Conservation (phyloP, 2,329 filamentous ascomycete species). For the Aureobasidium musti region DNA sequence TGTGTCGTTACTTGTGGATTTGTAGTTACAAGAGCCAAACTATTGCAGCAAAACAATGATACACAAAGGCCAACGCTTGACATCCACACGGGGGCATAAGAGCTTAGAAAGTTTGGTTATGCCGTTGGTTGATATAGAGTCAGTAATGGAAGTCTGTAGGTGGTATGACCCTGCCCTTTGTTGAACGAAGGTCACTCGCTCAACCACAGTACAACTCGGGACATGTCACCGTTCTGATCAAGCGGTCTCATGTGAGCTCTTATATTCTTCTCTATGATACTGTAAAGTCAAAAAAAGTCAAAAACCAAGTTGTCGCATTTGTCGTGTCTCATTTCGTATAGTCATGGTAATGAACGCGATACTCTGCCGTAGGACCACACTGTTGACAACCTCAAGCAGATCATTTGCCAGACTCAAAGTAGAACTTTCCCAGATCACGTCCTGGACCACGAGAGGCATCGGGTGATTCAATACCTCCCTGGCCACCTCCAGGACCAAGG, state of each 20-base stretch:
- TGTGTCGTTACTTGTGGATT: background rate
- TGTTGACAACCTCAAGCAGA: background rate
- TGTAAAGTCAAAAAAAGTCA: too few species aligned
- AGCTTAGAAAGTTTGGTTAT: background rate
- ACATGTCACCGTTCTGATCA: background rate
- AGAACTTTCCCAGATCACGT: constrained; percentile 58
- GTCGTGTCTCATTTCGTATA: constrained; percentile 5
- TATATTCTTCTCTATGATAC: background rate
- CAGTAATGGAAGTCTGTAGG: background rate
- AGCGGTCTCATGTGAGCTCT: background rate
- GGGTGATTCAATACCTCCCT: constrained; percentile 47
- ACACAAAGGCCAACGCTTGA: too few species aligned
- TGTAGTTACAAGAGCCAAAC: too few species aligned
- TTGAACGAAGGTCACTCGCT: background rate
- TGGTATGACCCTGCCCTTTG: background rate
- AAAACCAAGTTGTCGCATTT: background rate
- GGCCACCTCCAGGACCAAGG: constrained; percentile 47
- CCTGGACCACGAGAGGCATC: constrained; percentile 39
- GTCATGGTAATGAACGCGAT: background rate
- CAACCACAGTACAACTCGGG: background rate
- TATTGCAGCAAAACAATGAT: too few species aligned
- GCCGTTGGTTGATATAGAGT: background rate
- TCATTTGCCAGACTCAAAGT: constrained; percentile 53
- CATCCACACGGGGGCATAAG: too few species aligned
- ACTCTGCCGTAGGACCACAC: background rate